These are phyloP conservation scores for Paraphaeosphaeria sporulosa DNA, from an alignment of 2,329 filamentous ascomycete genomes.

Conservation along the genomic window DNA sequence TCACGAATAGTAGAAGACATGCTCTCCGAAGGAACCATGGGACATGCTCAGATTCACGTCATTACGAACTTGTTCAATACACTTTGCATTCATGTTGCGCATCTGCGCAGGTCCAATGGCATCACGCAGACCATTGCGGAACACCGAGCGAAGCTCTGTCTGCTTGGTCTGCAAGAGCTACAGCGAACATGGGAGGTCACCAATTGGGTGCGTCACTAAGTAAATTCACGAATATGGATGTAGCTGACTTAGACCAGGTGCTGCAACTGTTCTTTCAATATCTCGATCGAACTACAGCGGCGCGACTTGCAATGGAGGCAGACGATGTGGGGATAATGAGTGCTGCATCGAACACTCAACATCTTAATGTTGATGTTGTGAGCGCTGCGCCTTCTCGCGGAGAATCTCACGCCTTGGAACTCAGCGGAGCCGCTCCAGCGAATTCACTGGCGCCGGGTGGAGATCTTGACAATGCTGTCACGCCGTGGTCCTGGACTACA, in stretches of 20 bases:
- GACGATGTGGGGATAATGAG: slow-evolving; percentile 31
- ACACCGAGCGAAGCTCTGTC: slow-evolving; percentile 57
- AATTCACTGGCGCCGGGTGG: slow-evolving; percentile 3
- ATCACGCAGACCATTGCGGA: slow-evolving; percentile 56
- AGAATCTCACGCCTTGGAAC: neutral
- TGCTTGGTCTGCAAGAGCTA: slow-evolving; percentile 57
- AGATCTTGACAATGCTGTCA: slow-evolving; percentile 19
- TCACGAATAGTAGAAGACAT: slow-evolving; percentile 59
- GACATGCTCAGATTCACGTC: slow-evolving; percentile 56
- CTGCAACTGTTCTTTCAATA: slow-evolving; percentile 59
- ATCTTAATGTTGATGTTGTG: neutral
- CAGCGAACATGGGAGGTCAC: slow-evolving; percentile 60
- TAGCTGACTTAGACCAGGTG: neutral
- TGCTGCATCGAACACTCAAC: slow-evolving; percentile 9
- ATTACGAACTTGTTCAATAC: slow-evolving; percentile 60
- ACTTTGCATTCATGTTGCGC: slow-evolving; percentile 58
- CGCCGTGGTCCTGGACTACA: slow-evolving; percentile 38
- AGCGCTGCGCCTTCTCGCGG: neutral
- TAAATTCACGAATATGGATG: neutral
- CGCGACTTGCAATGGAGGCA: slow-evolving; percentile 43
- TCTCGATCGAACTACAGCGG: slow-evolving; percentile 55
- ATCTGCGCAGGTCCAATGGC: slow-evolving; percentile 49
- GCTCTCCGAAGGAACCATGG: slow-evolving; percentile 53
- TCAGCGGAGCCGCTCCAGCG: neutral
- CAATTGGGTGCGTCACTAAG: slow-evolving; percentile 52